phyloP scores from a whole-genome alignment of 495 filamentous ascomycete species.

The Aspergillus steynii region DNA sequence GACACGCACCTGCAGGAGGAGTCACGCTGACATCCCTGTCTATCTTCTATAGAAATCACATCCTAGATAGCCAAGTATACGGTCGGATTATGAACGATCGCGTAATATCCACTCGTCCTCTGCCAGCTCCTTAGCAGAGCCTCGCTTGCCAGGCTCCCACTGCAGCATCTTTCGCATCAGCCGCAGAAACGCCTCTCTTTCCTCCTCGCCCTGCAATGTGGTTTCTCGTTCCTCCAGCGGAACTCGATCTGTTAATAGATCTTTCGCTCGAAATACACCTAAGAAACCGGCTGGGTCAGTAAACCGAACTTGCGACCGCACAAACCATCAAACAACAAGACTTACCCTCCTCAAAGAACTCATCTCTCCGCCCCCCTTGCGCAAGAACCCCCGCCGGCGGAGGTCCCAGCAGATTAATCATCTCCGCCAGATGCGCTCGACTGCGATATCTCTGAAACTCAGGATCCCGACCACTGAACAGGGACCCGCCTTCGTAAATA shows the following conservation, averaged over 20 bases:
- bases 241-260: slow-evolving; percentile 1
- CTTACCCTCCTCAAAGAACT: too few species aligned
- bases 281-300: slow-evolving; percentile 1
- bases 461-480: slow-evolving; percentile 29
- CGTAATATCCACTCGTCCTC: slow-evolving; percentile 25
- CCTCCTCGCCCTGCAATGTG: slow-evolving; percentile 19
- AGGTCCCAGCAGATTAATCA: slow-evolving; percentile 43
- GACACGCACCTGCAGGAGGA: background rate
- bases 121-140: slow-evolving; percentile 24
- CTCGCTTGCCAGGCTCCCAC: slow-evolving; percentile 28
- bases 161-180: slow-evolving; percentile 42
- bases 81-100: too few species aligned
- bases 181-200: slow-evolving; percentile 34
- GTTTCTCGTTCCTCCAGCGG: too few species aligned
- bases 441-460: slow-evolving; percentile 31
- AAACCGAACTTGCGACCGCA: slow-evolving; percentile 4
- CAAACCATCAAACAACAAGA: too few species aligned
- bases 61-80: too few species aligned
- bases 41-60: too few species aligned
- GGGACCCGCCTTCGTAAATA: slow-evolving; percentile 26
- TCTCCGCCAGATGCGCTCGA: slow-evolving; percentile 43
- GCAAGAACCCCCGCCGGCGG: slow-evolving; percentile 32
- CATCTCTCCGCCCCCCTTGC: slow-evolving; percentile 22
- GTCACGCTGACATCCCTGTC: slow-evolving; percentile 7
- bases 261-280: slow-evolving; percentile 18